A percentile compares a stretch with the other conserved stretches of the same genome.
Conservation (phyloP, 805 yeast species). For the Diddensiella caesifluorescens region DNA sequence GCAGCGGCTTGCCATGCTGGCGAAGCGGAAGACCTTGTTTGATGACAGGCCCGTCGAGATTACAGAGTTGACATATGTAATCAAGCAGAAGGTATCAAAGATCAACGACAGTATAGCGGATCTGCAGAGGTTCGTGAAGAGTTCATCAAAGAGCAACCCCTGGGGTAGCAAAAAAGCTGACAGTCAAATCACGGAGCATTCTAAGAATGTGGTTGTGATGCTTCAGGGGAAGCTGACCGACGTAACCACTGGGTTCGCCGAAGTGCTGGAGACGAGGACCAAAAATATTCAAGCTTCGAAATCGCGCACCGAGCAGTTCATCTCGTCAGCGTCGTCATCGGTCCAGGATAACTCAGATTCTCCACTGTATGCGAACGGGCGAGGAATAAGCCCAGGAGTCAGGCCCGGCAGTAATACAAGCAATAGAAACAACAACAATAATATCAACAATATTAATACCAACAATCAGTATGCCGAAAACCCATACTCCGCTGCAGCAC, state of each 20-base stretch:
- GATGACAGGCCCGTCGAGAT: constrained; percentile 94
- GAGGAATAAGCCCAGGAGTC: constrained; percentile 14
- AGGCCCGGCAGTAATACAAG: not conserved
- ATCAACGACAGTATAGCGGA: constrained; percentile 67
- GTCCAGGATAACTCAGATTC: constrained; percentile 26
- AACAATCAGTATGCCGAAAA: constrained; percentile 8
- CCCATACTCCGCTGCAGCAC: constrained; percentile 17
- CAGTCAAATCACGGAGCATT: constrained; percentile 65
- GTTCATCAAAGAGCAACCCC: constrained; percentile 32
- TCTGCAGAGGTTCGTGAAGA: constrained; percentile 49
- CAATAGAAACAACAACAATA: too few relatives aligned
- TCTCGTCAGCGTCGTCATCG: constrained; percentile 42
- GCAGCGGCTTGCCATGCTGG: constrained; percentile 74
- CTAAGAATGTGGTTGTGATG: constrained; percentile 79
- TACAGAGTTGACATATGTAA: constrained; percentile 80
- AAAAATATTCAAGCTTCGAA: constrained; percentile 74
- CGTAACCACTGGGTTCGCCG: constrained; percentile 85
- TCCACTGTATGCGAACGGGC: constrained; percentile 30
- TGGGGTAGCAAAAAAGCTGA: constrained; percentile 40
- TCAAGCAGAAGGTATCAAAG: constrained; percentile 75
- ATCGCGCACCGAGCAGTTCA: constrained; percentile 76
- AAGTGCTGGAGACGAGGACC: constrained; percentile 84
- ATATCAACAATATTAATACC: not conserved
- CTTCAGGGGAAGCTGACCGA: constrained; percentile 87
- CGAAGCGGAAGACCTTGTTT: constrained; percentile 83